Conservation (phyloP, 1,139 yeast species). For the Suhomyces terraborum region DNA sequence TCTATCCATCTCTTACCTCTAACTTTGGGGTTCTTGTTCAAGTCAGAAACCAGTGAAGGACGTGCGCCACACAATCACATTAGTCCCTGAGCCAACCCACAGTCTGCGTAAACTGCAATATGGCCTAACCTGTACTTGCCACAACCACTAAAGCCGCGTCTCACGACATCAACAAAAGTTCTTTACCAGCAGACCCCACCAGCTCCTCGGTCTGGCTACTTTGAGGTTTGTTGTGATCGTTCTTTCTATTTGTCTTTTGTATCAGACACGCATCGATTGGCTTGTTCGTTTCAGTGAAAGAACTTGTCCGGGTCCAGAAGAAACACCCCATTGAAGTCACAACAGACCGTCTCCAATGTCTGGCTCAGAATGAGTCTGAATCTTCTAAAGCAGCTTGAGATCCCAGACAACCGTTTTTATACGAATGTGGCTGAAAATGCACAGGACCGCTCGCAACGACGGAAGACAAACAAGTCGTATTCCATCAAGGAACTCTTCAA, state of each 20-base stretch:
- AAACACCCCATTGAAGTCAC: neutral
- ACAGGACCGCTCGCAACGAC: slow-evolving; percentile 25
- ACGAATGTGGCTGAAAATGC: slow-evolving; percentile 22
- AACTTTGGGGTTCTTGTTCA: no score
- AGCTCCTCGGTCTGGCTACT: neutral
- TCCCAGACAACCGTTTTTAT: slow-evolving; percentile 30
- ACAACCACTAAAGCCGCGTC: neutral
- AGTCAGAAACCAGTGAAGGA: no score
- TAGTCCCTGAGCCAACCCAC: no score
- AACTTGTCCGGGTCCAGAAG: neutral
- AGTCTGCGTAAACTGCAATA: no score
- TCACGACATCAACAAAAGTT: slow-evolving; percentile 6
- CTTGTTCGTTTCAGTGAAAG: neutral
- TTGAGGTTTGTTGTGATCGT: neutral
- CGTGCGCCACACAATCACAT: no score
- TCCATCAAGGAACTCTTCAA: slow-evolving; percentile 18
- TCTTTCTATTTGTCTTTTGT: neutral
- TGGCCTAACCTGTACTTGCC: no score
- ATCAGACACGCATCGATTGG: neutral
- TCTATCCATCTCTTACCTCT: no score
- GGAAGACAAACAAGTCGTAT: slow-evolving; percentile 16
- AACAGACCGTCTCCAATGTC: slow-evolving; percentile 6
- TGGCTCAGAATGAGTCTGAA: slow-evolving; percentile 21
- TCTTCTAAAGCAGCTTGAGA: slow-evolving; percentile 30
- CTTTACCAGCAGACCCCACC: no score